phyloP scores from a whole-genome alignment of 768 basidiomycete species.

The Tricholoma furcatifolium region DNA sequence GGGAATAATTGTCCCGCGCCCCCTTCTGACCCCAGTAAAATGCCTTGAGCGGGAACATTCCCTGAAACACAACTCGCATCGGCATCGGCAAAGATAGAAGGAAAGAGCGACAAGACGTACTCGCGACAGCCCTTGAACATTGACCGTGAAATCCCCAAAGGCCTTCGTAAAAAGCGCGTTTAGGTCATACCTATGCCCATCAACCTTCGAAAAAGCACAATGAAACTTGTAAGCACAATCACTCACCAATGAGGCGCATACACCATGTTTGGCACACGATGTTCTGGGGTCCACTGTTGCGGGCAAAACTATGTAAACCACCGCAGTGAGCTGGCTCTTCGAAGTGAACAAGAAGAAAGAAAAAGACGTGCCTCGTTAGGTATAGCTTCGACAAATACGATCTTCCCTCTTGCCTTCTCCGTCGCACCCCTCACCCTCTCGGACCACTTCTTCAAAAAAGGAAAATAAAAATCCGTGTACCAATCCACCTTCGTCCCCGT shows the following conservation, averaged over 20 bases:
- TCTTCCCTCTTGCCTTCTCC: conserved; percentile 41
- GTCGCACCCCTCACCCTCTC: conserved; percentile 50
- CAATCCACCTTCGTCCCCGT: conserved; percentile 75
- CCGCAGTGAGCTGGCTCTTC: conserved; percentile 3
- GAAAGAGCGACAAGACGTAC: conserved; percentile 41
- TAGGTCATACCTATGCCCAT: conserved; percentile 77
- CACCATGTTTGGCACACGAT: conserved; percentile 43
- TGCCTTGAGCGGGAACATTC: conserved; percentile 77
- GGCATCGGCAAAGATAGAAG: not conserved
- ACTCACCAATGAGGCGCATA: conserved; percentile 39
- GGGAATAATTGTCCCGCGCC: conserved; percentile 75
- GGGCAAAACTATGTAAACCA: conserved; percentile 81
- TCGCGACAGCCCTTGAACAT: conserved; percentile 89
- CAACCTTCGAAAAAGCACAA: not conserved
- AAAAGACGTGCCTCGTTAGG: conserved; percentile 77
- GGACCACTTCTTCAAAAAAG: conserved; percentile 70
- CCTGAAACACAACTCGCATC: conserved; percentile 41
- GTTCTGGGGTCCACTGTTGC: conserved; percentile 66
- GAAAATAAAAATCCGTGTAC: conserved; percentile 85
- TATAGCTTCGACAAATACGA: conserved; percentile 80
- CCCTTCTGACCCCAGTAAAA: conserved; percentile 89
- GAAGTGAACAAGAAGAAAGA: not conserved
- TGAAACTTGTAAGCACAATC: not conserved
- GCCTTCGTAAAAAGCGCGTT: conserved; percentile 83
- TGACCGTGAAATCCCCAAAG: conserved; percentile 83